These are phyloP conservation scores for Trifolium pratense DNA, from an alignment of 306 rosid species.

Conservation along the genomic window DNA sequence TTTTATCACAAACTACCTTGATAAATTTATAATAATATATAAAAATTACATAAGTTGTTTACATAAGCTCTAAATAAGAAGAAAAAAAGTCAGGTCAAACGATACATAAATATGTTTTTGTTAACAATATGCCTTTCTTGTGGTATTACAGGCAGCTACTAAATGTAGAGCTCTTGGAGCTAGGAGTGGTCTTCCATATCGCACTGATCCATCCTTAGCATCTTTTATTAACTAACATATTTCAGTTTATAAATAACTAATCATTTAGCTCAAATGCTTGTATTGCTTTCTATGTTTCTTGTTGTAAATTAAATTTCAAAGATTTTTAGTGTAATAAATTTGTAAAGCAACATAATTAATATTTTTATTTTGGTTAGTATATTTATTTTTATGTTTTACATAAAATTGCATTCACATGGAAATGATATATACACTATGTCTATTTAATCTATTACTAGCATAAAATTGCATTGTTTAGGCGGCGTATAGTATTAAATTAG, in stretches of 20 bases:
- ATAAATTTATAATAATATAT: too few species aligned
- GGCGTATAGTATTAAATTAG: too few species aligned
- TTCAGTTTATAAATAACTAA: background rate
- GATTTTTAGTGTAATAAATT: conserved; percentile 12
- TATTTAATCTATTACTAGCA: too few species aligned
- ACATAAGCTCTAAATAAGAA: too few species aligned
- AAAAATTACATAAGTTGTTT: too few species aligned
- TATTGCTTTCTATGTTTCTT: conserved; percentile 3
- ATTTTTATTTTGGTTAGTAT: too few species aligned
- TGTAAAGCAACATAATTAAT: background rate
- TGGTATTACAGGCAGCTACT: conserved; percentile 69
- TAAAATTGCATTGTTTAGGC: too few species aligned
- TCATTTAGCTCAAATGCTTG: background rate
- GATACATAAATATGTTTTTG: background rate
- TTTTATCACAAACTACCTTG: too few species aligned
- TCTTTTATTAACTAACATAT: conserved; percentile 43
- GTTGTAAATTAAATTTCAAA: background rate
- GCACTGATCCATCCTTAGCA: conserved; percentile 61
- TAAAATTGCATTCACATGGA: too few species aligned
- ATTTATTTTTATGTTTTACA: too few species aligned
- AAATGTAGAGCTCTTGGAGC: conserved; percentile 91
- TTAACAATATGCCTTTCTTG: conserved; percentile 29
- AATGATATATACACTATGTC: too few species aligned
- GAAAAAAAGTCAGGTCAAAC: too few species aligned
- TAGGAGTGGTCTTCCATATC: conserved; percentile 77